A percentile compares a stretch with the other conserved stretches of the same genome.
Conservation (phyloP, 2,329 filamentous ascomycete species). For the Corynespora cassiicola region DNA sequence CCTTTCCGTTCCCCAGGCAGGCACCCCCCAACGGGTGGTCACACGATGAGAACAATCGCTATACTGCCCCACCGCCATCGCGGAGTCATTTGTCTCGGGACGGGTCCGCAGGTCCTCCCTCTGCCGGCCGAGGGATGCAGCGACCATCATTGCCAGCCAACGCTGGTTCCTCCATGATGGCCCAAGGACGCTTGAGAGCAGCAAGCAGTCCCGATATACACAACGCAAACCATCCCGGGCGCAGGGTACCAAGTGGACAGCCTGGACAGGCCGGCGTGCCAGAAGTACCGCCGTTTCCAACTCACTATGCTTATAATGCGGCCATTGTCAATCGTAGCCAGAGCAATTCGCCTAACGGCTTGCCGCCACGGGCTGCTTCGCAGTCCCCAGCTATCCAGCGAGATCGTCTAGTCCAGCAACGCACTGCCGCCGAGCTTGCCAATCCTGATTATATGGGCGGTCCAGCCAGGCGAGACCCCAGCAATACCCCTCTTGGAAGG, state of each 20-base stretch:
- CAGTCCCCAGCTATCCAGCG: constrained; percentile 74
- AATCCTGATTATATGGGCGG: constrained; percentile 51
- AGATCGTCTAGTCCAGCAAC: constrained; percentile 58
- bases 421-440: constrained; percentile 40
- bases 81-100: constrained; percentile 77
- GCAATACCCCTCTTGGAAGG: constrained; percentile 30
- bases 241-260: constrained; percentile 62
- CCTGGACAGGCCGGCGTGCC: constrained; percentile 47
- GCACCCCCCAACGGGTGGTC: constrained; percentile 74
- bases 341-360: constrained; percentile 76
- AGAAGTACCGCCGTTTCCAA: constrained; percentile 62
- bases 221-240: constrained; percentile 65
- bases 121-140: constrained; percentile 68
- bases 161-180: constrained; percentile 52
- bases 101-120: constrained; percentile 68
- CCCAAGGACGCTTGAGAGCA: constrained; percentile 80
- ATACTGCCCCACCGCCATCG: constrained; percentile 86
- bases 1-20: constrained; percentile 82
- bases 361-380: constrained; percentile 72
- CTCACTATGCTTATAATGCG: constrained; percentile 63
- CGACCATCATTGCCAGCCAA: constrained; percentile 81
- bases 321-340: constrained; percentile 77
- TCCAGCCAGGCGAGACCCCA: constrained; percentile 38
- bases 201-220: constrained; percentile 97
- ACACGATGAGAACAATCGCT: constrained; percentile 76